phyloP scores from a whole-genome alignment of 2,329 filamentous ascomycete genomes.

The Ustilaginoidea virens region DNA sequence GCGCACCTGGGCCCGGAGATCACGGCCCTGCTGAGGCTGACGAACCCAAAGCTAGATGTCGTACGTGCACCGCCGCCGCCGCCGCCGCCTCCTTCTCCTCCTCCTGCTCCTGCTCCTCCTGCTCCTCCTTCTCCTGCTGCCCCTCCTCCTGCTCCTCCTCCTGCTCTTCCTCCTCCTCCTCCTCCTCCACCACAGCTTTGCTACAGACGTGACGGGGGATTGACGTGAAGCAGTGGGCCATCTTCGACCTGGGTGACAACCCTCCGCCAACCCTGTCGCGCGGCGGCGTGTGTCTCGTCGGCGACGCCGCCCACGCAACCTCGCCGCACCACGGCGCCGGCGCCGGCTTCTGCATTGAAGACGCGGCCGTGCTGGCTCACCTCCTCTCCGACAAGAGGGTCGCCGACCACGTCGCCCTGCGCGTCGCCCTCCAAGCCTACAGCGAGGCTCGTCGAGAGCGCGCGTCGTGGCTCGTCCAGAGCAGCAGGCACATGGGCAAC shows the following conservation, averaged over 20 bases:
- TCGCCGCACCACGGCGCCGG: slow-evolving; percentile 5
- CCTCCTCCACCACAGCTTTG: too few relatives aligned
- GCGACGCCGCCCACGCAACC: slow-evolving; percentile 5
- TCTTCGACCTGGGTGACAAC: slow-evolving; percentile 4
- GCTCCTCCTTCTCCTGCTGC: background rate
- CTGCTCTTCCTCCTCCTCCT: background rate
- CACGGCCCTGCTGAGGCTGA: slow-evolving; percentile 1
- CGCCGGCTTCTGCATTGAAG: slow-evolving; percentile 4
- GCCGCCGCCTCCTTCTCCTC: background rate
- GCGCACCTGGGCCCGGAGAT: slow-evolving; percentile 1
- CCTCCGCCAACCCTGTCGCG: slow-evolving; percentile 2
- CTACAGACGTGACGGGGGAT: background rate
- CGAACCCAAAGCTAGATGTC: slow-evolving; percentile 1
- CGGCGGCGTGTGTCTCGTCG: slow-evolving; percentile 4
- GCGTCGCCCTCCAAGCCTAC: background rate
- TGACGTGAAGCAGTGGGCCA: slow-evolving; percentile 2
- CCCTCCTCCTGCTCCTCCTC: background rate
- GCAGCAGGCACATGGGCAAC: slow-evolving; percentile 5
- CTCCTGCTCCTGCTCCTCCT: background rate
- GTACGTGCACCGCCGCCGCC: background rate
- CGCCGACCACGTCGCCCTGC: background rate
- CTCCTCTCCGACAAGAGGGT: slow-evolving; percentile 1
- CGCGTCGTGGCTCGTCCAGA: slow-evolving; percentile 3
- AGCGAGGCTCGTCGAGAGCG: slow-evolving; percentile 1
- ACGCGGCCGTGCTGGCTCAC: slow-evolving; percentile 3